Conservation (phyloP, 345 rosid species). For the Linum usitatissimum region DNA sequence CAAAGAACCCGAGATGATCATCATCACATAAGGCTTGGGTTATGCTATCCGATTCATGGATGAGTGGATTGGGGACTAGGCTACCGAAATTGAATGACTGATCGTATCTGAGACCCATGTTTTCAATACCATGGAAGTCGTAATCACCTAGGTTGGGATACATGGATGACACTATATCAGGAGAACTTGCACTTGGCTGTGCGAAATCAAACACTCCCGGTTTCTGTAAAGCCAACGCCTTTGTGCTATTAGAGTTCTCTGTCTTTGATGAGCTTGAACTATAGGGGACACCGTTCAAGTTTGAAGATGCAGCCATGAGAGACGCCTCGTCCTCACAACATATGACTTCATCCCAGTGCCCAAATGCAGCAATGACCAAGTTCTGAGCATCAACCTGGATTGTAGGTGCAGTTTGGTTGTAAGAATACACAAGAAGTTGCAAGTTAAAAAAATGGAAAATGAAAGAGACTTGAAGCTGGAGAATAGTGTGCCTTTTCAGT, state of each 20-base stretch:
- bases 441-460: neutral
- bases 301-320: constrained; percentile 32
- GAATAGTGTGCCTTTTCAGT: constrained; percentile 56
- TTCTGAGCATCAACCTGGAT: constrained; percentile 60
- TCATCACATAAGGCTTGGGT: constrained; percentile 57
- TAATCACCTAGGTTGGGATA: constrained; percentile 56
- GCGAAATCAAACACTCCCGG: constrained; percentile 48
- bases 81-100: constrained; percentile 37
- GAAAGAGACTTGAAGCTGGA: constrained; percentile 3
- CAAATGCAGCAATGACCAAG: constrained; percentile 58
- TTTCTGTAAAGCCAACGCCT: constrained; percentile 32
- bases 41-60: constrained; percentile 43
- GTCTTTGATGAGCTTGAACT: constrained; percentile 31
- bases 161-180: constrained; percentile 56
- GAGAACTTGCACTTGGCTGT: constrained; percentile 41
- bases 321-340: constrained; percentile 53
- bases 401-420: constrained; percentile 5
- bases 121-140: constrained; percentile 42
- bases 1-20: constrained; percentile 49
- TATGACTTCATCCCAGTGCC: constrained; percentile 49
- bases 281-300: constrained; percentile 23
- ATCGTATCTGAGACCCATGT: constrained; percentile 44
- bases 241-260: constrained; percentile 31
- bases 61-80: constrained; percentile 33
- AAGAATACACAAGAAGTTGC: constrained; percentile 15